Conservation (phyloP, 2,329 filamentous ascomycete species). For the Lizonia empirigonia region DNA sequence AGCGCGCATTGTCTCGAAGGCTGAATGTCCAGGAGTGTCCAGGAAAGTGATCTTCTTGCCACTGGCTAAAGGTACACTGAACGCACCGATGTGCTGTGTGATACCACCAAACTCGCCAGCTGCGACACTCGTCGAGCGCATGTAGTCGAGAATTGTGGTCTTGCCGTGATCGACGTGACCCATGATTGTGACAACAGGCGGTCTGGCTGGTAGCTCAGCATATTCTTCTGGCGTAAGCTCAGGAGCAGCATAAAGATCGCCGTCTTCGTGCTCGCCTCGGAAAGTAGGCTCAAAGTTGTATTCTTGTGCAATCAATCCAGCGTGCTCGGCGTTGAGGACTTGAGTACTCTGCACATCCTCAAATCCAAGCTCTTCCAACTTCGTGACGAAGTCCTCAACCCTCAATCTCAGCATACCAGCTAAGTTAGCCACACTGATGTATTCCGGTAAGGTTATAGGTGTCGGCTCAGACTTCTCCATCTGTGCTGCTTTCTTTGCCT, state of each 20-base stretch:
- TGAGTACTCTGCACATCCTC: constrained; percentile 82
- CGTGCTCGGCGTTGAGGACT: constrained; percentile 88
- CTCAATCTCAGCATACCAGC: constrained; percentile 75
- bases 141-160: constrained; percentile 91
- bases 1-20: constrained; percentile 94
- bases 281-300: constrained; percentile 89
- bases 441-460: constrained; percentile 80
- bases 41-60: constrained; percentile 95
- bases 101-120: constrained; percentile 94
- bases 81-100: constrained; percentile 97
- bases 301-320: constrained; percentile 86
- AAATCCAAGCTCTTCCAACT: constrained; percentile 88
- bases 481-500: constrained; percentile 44
- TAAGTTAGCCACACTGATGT: constrained; percentile 85
- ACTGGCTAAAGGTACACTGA: constrained; percentile 81
- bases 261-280: constrained; percentile 63
- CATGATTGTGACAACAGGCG: constrained; percentile 98
- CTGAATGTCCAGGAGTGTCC: constrained; percentile 94
- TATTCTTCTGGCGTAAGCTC: constrained; percentile 63
- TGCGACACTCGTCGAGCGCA: constrained; percentile 90
- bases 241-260: constrained; percentile 72
- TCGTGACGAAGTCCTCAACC: constrained; percentile 71
- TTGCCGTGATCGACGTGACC: constrained; percentile 98
- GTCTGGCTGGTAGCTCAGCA: constrained; percentile 70
- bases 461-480: constrained; percentile 36